Evolutionary conservation across 306 rosid genomes (phyloP).

Genomic region (Rubus parviflorus): DNA sequence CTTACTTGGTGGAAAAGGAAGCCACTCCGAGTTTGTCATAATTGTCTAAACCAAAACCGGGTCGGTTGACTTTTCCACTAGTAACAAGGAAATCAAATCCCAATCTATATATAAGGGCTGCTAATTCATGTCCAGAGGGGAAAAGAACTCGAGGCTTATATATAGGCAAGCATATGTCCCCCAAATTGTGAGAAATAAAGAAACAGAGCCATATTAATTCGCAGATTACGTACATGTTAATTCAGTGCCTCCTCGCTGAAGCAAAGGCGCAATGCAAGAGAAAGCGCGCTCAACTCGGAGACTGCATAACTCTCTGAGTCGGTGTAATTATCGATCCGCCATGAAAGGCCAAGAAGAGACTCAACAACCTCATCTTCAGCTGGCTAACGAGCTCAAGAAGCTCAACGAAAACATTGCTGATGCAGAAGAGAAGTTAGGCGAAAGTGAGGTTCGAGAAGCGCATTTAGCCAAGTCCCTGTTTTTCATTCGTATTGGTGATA

Average conservation of each 20-base stretch:
- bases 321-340: conserved; percentile 10
- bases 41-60: no score
- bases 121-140: no score
- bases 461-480: conserved; percentile 90
- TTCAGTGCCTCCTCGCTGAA: conserved; percentile 3
- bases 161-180: no score
- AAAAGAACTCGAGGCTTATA: no score
- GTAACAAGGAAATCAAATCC: no score
- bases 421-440: conserved; percentile 96
- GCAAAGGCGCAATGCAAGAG: conserved; percentile 25
- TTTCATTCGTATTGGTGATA: conserved; percentile 84
- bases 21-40: no score
- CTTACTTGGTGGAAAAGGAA: no score
- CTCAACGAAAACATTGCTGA: conserved; percentile 95
- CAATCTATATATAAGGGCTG: no score
- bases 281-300: conserved; percentile 13
- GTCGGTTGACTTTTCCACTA: no score
- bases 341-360: conserved; percentile 83
- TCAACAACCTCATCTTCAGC: conserved; percentile 77
- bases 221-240: no score
- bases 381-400: conserved; percentile 83
- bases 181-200: no score
- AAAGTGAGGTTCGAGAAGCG: conserved; percentile 99
- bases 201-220: no score
- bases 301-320: conserved; percentile 14